phyloP scores from a whole-genome alignment of 2,329 filamentous ascomycete species.

The Ascomycota sp. region DNA sequence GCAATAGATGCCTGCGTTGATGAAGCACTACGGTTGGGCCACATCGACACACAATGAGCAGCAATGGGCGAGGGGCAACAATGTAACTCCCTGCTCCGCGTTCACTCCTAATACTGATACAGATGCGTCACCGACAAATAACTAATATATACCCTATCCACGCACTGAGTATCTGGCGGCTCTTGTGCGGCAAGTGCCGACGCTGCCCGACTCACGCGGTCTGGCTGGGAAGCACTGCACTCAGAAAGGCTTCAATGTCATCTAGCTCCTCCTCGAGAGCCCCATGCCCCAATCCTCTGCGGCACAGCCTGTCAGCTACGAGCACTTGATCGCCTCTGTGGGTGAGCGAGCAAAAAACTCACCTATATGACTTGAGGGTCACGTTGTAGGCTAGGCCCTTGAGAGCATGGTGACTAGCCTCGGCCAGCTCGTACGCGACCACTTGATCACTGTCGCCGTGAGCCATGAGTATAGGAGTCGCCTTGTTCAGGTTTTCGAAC shows the following conservation, averaged over 20 bases:
- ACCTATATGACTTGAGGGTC: conserved; percentile 58
- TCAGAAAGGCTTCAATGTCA: conserved; percentile 47
- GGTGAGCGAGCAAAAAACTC: conserved; percentile 10
- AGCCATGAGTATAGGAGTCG: conserved; percentile 72
- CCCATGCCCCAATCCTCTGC: conserved; percentile 51
- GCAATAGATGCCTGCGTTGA: no score
- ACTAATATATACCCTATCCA: background rate
- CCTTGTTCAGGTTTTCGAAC: conserved; percentile 26
- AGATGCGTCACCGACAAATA: no score
- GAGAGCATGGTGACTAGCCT: conserved; percentile 44
- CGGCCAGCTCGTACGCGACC: conserved; percentile 48
- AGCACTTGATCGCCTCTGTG: background rate
- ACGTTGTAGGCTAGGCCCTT: conserved; percentile 52
- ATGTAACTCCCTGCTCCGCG: no score
- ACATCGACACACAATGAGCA: no score
- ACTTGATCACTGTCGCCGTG: conserved; percentile 66
- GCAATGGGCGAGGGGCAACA: no score
- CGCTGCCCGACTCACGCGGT: background rate
- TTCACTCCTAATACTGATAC: no score
- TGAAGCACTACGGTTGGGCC: no score
- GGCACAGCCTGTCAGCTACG: background rate
- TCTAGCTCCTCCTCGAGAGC: conserved; percentile 63
- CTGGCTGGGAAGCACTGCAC: conserved; percentile 20
- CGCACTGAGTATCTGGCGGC: background rate
- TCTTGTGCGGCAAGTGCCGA: background rate